phyloP scores from a whole-genome alignment of 2,329 filamentous ascomycete genomes.

The Cordyceps cicadae region DNA sequence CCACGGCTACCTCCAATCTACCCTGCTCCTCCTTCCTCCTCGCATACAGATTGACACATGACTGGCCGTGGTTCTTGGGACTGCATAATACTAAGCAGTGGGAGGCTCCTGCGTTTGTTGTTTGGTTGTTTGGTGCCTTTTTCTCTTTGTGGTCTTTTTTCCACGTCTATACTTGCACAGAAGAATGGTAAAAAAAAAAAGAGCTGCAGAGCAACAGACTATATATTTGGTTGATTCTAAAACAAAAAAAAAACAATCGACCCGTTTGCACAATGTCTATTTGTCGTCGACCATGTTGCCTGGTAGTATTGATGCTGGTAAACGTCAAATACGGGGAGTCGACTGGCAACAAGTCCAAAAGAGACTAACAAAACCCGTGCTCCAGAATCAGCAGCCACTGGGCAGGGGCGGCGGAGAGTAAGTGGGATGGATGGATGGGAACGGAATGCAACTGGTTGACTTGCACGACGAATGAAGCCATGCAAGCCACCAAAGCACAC shows the following conservation, averaged over 20 bases:
- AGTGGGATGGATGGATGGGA: background rate
- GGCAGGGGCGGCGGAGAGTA: background rate
- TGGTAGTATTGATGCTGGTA: too few relatives aligned
- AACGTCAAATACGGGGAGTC: too few relatives aligned
- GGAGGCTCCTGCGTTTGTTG: background rate
- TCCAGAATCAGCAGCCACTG: background rate
- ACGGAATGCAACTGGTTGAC: background rate
- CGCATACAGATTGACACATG: background rate
- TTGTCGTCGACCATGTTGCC: too few relatives aligned
- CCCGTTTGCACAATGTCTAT: background rate
- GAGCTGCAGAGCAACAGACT: constrained; percentile 1
- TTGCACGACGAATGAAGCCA: background rate
- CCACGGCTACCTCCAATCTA: background rate
- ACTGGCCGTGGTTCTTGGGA: background rate
- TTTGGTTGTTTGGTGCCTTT: background rate
- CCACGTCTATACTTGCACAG: constrained; percentile 3
- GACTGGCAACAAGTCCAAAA: background rate
- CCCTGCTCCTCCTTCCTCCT: background rate
- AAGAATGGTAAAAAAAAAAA: background rate
- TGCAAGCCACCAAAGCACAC: constrained; percentile 2
- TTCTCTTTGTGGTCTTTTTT: background rate
- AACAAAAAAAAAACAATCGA: background rate
- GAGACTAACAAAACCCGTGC: background rate
- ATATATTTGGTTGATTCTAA: background rate
- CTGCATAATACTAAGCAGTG: constrained; percentile 6